Evolutionary conservation across 352 stramenopile genomes (phyloP), one percentile per base, ranked within the genome.

Genomic region (Pythium phragmiticola): DNA sequence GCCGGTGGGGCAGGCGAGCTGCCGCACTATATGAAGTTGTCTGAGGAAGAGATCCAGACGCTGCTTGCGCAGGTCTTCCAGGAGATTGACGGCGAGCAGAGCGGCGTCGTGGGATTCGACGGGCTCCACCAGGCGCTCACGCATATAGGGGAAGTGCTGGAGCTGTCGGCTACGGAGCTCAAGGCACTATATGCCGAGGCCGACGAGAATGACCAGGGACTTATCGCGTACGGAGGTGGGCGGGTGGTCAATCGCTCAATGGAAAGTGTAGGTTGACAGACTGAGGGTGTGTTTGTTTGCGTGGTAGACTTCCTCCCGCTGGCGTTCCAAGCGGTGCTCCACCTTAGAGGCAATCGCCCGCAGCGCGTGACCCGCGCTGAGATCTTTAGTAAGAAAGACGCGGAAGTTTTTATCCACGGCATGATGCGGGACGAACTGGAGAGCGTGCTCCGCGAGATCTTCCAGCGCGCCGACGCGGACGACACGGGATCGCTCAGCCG

Each of bases 401-500:
- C 62, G 7, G 76, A 88, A 39, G 66, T 76, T 34, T 78, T 94
- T 42, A 55, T 90, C n/a, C 84, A 94, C 61, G 82, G 84, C 34
- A 84, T 92, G 73, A 84, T 85, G 75, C 84, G 89, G 50, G 84
- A 94, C 55, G 84, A 94, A 52, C 78, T 90, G 54, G 84, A 94
- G 52, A 90, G 80, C 67, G 72, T 92, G 23, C 62, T 94, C 57
- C 76, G 80, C 3, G 84, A 94, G 57, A 89, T 85, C 65, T 87
- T 94, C 56, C 81, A 89, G 57, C 82, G 84, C 26, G 62, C 75
- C 7, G 84, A 92, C 50, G 60, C 76, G 0, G 76, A 88, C 48
- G 79, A 90, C 34, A 60, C 56, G 4, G 84, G 84, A 5, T 72
- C 61, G 12, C 30, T 92, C 8, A 59, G 43, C 11, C 75, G 81